These are phyloP conservation scores for Phytophthora kernoviae DNA, from an alignment of 352 stramenopile genomes.

Conservation along the genomic window DNA sequence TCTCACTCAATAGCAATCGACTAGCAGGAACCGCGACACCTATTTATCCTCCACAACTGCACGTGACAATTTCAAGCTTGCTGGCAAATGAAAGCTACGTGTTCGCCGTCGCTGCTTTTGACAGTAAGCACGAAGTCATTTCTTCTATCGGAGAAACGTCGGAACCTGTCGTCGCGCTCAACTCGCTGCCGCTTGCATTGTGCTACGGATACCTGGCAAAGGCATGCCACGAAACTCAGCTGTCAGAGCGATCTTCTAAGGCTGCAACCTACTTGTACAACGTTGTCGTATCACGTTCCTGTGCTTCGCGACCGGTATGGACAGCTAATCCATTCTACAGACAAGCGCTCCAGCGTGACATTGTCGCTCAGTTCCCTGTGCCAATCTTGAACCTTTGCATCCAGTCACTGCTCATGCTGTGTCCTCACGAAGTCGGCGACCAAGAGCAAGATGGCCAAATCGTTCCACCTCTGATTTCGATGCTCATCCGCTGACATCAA, in stretches of 20 bases:
- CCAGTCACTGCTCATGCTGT: slow-evolving; percentile 59
- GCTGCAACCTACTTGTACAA: slow-evolving; percentile 59
- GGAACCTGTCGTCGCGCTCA: slow-evolving; percentile 61
- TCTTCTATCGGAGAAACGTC: slow-evolving; percentile 71
- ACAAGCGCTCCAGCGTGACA: slow-evolving; percentile 50
- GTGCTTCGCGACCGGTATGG: slow-evolving; percentile 43
- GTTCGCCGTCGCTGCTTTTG: slow-evolving; percentile 83
- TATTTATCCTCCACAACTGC: slow-evolving; percentile 30
- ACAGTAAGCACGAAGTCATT: slow-evolving; percentile 65
- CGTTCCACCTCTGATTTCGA: slow-evolving; percentile 30
- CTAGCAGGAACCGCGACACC: slow-evolving; percentile 64
- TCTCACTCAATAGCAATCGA: slow-evolving; percentile 77
- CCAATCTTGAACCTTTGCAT: slow-evolving; percentile 59
- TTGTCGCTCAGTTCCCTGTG: slow-evolving; percentile 55
- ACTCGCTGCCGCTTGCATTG: slow-evolving; percentile 61
- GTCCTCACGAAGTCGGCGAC: slow-evolving; percentile 51
- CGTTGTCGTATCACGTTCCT: slow-evolving; percentile 41
- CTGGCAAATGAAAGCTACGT: slow-evolving; percentile 80
- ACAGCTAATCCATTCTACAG: slow-evolving; percentile 65
- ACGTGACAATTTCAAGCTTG: slow-evolving; percentile 57
- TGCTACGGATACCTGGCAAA: slow-evolving; percentile 82
- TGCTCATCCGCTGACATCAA: slow-evolving; percentile 26
- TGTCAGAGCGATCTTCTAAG: slow-evolving; percentile 33
- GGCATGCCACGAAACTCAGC: slow-evolving; percentile 40
- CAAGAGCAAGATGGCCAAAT: slow-evolving; percentile 47